phyloP scores from a whole-genome alignment of 805 yeast species.

The Candida khao-thaluensis region DNA sequence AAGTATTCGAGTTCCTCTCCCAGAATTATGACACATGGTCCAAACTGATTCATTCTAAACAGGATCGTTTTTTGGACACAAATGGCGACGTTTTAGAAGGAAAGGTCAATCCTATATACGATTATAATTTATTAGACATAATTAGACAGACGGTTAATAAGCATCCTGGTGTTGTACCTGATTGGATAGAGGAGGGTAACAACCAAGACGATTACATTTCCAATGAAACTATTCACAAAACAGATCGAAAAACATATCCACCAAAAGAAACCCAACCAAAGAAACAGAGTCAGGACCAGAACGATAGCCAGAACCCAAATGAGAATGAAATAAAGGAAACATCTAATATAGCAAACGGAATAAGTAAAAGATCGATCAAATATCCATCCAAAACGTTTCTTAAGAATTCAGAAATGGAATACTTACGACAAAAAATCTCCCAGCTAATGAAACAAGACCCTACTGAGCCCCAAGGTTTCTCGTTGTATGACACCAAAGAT shows the following conservation, averaged over 20 bases:
- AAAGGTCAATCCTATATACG: constrained; percentile 15
- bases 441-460: constrained; percentile 20
- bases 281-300: no score
- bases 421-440: constrained; percentile 26
- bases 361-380: constrained; percentile 5
- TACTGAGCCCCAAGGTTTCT: constrained; percentile 22
- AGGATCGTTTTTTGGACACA: neutral
- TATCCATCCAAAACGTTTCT: constrained; percentile 9
- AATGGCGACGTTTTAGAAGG: constrained; percentile 8
- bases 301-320: neutral
- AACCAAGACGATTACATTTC: no score
- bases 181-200: constrained; percentile 4
- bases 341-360: neutral
- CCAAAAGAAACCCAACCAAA: no score
- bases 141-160: constrained; percentile 22
- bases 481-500: constrained; percentile 36
- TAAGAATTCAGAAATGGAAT: constrained; percentile 25
- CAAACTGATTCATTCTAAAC: constrained; percentile 24
- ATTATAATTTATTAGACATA: constrained; percentile 30
- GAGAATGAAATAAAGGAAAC: neutral
- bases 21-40: constrained; percentile 42
- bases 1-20: constrained; percentile 30
- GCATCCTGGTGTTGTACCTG: constrained; percentile 10
- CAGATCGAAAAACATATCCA: no score
- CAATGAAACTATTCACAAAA: no score